Evolutionary conservation across 169 alveolate species (phyloP).

Genomic region (Eimeria mitis): DNA sequence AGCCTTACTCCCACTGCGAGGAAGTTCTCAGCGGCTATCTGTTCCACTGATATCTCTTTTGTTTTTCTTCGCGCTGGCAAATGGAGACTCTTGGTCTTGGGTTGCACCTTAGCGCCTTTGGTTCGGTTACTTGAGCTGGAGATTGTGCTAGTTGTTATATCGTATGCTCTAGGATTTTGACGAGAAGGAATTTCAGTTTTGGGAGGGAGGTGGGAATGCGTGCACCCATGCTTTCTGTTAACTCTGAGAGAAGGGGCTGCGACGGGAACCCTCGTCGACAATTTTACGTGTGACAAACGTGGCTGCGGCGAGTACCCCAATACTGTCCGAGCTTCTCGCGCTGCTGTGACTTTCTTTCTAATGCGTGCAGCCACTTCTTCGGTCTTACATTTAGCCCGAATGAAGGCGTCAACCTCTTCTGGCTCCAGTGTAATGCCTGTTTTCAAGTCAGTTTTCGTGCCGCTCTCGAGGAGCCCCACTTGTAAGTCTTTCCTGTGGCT

Average conservation of each 20-base stretch:
- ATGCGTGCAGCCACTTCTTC: slow-evolving; percentile 58
- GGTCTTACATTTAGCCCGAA: slow-evolving; percentile 19
- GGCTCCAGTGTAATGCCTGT: background rate
- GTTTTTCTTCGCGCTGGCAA: background rate
- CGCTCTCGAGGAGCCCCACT: background rate
- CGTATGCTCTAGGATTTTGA: background rate
- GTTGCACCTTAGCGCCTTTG: background rate
- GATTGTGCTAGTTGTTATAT: background rate
- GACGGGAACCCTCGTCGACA: background rate
- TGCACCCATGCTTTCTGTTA: background rate
- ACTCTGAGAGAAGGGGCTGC: background rate
- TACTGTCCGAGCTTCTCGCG: background rate
- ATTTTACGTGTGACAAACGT: background rate
- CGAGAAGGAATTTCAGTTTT: background rate
- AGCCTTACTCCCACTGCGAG: slow-evolving; percentile 7
- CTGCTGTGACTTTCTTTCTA: slow-evolving; percentile 1
- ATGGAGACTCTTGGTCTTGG: background rate
- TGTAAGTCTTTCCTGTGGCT: background rate
- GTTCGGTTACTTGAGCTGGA: background rate
- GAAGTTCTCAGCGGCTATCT: background rate
- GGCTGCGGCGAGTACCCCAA: background rate
- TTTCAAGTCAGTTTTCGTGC: background rate
- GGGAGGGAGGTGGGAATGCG: background rate
- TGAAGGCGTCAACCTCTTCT: slow-evolving; percentile 20
- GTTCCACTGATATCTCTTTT: background rate